Percentiles rank a stretch among this genome's conserved stretches.
phyloP scores from a whole-genome alignment of 2,329 filamentous ascomycete species.

The Echinosphaeria canescens region DNA sequence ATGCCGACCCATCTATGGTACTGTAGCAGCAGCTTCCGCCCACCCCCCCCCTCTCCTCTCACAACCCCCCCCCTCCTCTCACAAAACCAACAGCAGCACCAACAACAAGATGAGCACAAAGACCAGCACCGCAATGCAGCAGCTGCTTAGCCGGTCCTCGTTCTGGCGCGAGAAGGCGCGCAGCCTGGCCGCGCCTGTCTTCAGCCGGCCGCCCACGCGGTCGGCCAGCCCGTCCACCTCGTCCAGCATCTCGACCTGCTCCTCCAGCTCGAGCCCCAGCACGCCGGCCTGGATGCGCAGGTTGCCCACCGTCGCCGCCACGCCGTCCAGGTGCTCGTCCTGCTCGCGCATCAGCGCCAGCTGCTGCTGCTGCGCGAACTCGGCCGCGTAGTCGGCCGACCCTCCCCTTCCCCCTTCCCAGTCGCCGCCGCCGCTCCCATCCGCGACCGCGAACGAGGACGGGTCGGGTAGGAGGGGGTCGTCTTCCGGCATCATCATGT shows the following conservation, averaged over 20 bases:
- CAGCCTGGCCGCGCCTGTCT: slow-evolving; percentile 73
- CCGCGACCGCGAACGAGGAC: slow-evolving; percentile 34
- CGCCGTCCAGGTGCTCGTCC: slow-evolving; percentile 78
- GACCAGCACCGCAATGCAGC: slow-evolving; percentile 78
- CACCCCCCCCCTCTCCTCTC: too few species aligned
- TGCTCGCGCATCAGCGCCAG: slow-evolving; percentile 84
- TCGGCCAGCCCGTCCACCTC: slow-evolving; percentile 71
- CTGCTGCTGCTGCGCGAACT: slow-evolving; percentile 84
- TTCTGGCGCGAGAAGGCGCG: slow-evolving; percentile 70
- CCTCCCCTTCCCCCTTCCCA: slow-evolving; percentile 15
- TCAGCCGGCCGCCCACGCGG: slow-evolving; percentile 65
- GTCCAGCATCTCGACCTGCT: slow-evolving; percentile 77
- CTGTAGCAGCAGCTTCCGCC: too few species aligned
- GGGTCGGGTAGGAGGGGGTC: slow-evolving; percentile 26
- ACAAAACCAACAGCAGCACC: slow-evolving; percentile 50
- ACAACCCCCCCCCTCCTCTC: slow-evolving; percentile 6
- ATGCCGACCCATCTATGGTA: too few species aligned
- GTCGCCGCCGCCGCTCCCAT: slow-evolving; percentile 19
- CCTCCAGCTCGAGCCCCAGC: slow-evolving; percentile 92
- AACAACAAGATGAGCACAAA: slow-evolving; percentile 73
- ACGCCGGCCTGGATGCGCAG: slow-evolving; percentile 76
- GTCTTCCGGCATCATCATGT: slow-evolving; percentile 12
- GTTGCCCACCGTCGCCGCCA: slow-evolving; percentile 85
- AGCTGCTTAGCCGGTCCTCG: slow-evolving; percentile 74
- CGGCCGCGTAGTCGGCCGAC: slow-evolving; percentile 51